These are phyloP conservation scores for Wickerhamiella sergipiensis DNA, from an alignment of 805 yeast species.

Conservation along the genomic window DNA sequence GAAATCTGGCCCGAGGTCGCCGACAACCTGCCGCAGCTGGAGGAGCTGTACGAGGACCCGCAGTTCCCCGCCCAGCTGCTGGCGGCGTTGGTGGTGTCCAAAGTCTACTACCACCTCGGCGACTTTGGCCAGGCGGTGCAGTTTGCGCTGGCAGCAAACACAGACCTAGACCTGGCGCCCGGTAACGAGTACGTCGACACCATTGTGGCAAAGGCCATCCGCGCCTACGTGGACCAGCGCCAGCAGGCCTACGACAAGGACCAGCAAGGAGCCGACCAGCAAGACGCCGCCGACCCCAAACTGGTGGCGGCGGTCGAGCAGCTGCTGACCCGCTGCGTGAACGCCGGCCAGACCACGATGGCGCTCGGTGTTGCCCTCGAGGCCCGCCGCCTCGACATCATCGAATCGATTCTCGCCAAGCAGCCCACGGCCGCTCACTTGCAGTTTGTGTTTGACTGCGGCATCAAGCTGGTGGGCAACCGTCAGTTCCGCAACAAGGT, in stretches of 20 bases:
- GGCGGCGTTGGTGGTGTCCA: conserved; percentile 88
- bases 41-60: conserved; percentile 79
- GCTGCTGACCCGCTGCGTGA: conserved; percentile 73
- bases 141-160: conserved; percentile 76
- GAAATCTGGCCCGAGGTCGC: conserved; percentile 97
- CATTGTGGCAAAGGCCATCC: conserved; percentile 84
- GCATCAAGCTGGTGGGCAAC: conserved; percentile 52
- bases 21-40: conserved; percentile 74
- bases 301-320: conserved; percentile 62
- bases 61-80: conserved; percentile 60
- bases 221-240: conserved; percentile 57
- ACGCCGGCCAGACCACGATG: conserved; percentile 54
- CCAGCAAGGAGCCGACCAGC: conserved; percentile 17
- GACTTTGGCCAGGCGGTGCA: conserved; percentile 85
- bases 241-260: conserved; percentile 32
- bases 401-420: conserved; percentile 39
- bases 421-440: conserved; percentile 18
- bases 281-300: conserved; percentile 38
- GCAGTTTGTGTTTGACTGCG: conserved; percentile 50
- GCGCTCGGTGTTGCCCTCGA: conserved; percentile 89
- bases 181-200: conserved; percentile 83
- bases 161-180: conserved; percentile 60
- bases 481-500: conserved; percentile 53
- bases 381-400: conserved; percentile 71
- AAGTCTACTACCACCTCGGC: conserved; percentile 82